These are phyloP conservation scores for Penicillium macrosclerotiorum DNA, from an alignment of 495 filamentous ascomycete species.

Conservation along the genomic window DNA sequence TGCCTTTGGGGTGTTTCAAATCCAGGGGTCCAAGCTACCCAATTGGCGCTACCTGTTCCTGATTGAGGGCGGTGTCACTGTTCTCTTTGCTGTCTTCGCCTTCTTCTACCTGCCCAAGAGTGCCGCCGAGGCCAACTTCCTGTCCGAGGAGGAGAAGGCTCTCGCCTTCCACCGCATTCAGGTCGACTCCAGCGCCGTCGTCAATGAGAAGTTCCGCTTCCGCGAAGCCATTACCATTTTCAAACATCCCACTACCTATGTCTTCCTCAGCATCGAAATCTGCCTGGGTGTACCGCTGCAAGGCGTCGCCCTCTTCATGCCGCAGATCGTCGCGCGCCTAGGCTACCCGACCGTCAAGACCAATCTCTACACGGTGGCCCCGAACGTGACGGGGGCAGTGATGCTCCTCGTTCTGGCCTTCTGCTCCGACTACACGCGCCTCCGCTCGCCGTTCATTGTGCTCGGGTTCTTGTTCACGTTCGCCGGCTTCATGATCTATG, in stretches of 20 bases:
- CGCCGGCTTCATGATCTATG: slow-evolving; percentile 69
- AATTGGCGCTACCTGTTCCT: slow-evolving; percentile 73
- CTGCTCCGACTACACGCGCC: slow-evolving; percentile 56
- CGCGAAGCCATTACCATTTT: slow-evolving; percentile 61
- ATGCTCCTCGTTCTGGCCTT: slow-evolving; percentile 67
- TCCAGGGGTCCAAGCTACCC: slow-evolving; percentile 48
- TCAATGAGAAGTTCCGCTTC: slow-evolving; percentile 67
- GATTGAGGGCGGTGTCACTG: slow-evolving; percentile 64
- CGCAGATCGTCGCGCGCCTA: slow-evolving; percentile 64
- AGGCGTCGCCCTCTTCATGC: slow-evolving; percentile 65
- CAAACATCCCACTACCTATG: slow-evolving; percentile 56
- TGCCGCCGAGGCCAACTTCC: slow-evolving; percentile 58
- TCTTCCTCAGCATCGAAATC: slow-evolving; percentile 64
- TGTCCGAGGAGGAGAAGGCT: slow-evolving; percentile 58
- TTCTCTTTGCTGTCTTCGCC: slow-evolving; percentile 62
- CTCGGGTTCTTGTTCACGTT: slow-evolving; percentile 69
- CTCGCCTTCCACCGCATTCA: slow-evolving; percentile 69
- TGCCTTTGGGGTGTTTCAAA: slow-evolving; percentile 72
- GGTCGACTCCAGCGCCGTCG: slow-evolving; percentile 64
- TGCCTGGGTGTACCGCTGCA: slow-evolving; percentile 73
- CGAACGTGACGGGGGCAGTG: slow-evolving; percentile 62
- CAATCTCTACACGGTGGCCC: slow-evolving; percentile 73
- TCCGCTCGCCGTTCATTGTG: slow-evolving; percentile 69
- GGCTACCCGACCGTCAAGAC: slow-evolving; percentile 63
- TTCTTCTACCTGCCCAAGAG: slow-evolving; percentile 65